A percentile compares a stretch with the other conserved stretches of the same genome.
Conservation (phyloP, 371 early-diverging fungal genomes). For the Apophysomyces ossiformis region DNA sequence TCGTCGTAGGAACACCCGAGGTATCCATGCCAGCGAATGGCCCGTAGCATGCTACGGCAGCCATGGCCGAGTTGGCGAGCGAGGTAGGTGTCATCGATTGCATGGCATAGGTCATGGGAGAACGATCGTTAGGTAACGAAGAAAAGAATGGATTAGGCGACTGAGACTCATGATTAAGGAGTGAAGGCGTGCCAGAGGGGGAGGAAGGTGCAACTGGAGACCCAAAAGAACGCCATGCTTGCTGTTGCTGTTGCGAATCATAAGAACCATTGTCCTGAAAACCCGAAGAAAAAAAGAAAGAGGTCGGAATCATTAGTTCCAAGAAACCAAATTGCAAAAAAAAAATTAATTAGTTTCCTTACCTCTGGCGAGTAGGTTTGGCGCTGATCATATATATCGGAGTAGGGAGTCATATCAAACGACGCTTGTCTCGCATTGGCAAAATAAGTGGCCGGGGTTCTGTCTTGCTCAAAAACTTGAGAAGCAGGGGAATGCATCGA, state of each 20-base stretch:
- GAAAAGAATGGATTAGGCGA: constrained; percentile 14
- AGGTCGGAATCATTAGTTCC: background rate
- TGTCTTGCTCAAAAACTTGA: constrained; percentile 21
- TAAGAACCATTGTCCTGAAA: constrained; percentile 14
- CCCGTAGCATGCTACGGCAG: constrained; percentile 12
- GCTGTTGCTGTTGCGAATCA: constrained; percentile 16
- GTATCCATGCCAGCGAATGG: background rate
- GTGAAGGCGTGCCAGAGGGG: constrained; percentile 20
- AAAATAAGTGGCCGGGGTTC: constrained; percentile 24
- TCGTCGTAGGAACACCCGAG: no score
- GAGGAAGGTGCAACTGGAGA: constrained; percentile 12
- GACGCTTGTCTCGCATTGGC: constrained; percentile 20
- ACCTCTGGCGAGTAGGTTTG: constrained; percentile 20
- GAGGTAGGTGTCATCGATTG: constrained; percentile 4
- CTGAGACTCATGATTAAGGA: constrained; percentile 27
- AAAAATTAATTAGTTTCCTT: constrained; percentile 7
- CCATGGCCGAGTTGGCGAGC: constrained; percentile 12
- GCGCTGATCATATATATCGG: constrained; percentile 30
- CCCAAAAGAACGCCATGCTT: background rate
- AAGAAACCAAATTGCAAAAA: background rate
- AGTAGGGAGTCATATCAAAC: constrained; percentile 28
- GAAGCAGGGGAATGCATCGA: constrained; percentile 15
- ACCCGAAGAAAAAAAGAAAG: background rate
- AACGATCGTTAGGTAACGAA: constrained; percentile 6
- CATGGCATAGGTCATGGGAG: constrained; percentile 9